Conservation (phyloP, 306 rosid genomes). For the Vigna nakashimae region DNA sequence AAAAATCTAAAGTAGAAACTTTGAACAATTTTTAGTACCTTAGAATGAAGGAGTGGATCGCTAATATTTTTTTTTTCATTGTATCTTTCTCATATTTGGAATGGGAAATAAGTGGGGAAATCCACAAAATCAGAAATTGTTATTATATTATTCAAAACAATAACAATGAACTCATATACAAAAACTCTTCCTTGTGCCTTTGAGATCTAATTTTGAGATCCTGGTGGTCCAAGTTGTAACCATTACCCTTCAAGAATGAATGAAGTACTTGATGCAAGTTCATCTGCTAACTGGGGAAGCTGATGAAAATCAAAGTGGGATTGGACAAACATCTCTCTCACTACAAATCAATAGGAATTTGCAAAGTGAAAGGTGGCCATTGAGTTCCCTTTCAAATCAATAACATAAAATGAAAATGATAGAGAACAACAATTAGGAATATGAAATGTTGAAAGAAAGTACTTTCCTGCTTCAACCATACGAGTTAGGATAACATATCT, state of each 20-base stretch:
- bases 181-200: neutral
- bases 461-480: conserved; percentile 15
- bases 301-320: conserved; percentile 16
- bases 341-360: conserved; percentile 33
- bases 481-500: conserved; percentile 6
- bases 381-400: conserved; percentile 33
- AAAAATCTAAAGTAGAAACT: no score
- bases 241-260: neutral
- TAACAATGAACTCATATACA: neutral
- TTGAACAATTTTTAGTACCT: neutral
- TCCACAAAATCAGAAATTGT: neutral
- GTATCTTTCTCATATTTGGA: neutral
- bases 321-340: conserved; percentile 15
- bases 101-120: neutral
- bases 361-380: conserved; percentile 23
- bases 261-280: conserved; percentile 6
- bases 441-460: neutral
- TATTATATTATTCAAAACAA: neutral
- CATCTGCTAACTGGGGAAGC: neutral
- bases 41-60: neutral
- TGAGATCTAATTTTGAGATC: neutral
- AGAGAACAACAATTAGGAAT: neutral
- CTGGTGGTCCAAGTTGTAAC: neutral
- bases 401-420: neutral
- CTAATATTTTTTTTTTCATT: neutral